Conservation (phyloP, 2,329 filamentous ascomycete species). For the Dactylella cylindrospora region DNA sequence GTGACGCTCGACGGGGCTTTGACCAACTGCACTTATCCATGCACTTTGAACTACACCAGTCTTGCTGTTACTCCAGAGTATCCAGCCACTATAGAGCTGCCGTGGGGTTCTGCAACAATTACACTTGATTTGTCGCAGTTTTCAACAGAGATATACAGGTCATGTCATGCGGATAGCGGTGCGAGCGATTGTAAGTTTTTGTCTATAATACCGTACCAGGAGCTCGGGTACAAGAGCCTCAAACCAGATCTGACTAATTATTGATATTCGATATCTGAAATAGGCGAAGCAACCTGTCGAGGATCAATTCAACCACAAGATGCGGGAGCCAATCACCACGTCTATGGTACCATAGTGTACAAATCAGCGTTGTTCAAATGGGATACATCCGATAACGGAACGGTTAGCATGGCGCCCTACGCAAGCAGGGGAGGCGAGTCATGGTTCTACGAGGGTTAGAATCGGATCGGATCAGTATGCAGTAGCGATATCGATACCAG, state of each 20-base stretch:
- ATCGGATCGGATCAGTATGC: too few species aligned
- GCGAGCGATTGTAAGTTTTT: slow-evolving; percentile 15
- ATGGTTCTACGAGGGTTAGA: slow-evolving; percentile 25
- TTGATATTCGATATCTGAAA: too few species aligned
- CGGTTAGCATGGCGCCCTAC: slow-evolving; percentile 37
- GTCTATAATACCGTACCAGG: too few species aligned
- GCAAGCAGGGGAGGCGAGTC: background rate
- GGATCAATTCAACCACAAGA: slow-evolving; percentile 28
- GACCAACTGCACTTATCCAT: slow-evolving; percentile 40
- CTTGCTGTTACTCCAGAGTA: slow-evolving; percentile 29
- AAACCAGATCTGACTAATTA: too few species aligned
- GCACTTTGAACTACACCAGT: slow-evolving; percentile 17
- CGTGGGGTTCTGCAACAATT: slow-evolving; percentile 24
- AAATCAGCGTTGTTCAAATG: slow-evolving; percentile 41
- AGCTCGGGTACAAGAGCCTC: too few species aligned
- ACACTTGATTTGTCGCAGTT: slow-evolving; percentile 25
- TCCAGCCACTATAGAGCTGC: slow-evolving; percentile 6
- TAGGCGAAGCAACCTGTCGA: slow-evolving; percentile 32
- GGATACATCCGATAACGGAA: slow-evolving; percentile 33
- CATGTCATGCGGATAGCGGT: slow-evolving; percentile 13
- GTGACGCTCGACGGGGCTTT: slow-evolving; percentile 19
- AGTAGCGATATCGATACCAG: too few species aligned
- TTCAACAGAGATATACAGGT: slow-evolving; percentile 18
- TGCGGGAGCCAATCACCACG: slow-evolving; percentile 12
- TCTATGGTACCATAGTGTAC: slow-evolving; percentile 28